Evolutionary conservation across 2,329 filamentous ascomycete species (phyloP).

Genomic region (Cladosporium oxysporum): DNA sequence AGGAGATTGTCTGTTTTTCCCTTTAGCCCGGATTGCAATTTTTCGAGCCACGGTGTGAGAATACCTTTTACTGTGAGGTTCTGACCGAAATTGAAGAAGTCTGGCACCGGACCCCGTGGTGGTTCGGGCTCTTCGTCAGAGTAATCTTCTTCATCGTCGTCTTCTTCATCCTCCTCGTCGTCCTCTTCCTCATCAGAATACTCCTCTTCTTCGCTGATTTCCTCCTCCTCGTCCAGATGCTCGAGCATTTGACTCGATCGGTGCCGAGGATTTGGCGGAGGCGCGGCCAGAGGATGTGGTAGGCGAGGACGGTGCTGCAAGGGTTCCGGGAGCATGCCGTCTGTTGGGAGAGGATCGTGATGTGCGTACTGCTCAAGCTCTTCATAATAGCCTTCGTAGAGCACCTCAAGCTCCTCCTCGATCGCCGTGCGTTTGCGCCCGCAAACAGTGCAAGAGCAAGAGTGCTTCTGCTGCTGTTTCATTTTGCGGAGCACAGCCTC

Average conservation of each 20-base stretch:
- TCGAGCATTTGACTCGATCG: conserved; percentile 74
- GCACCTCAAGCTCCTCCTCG: conserved; percentile 93
- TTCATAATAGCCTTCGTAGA: conserved; percentile 98
- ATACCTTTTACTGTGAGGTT: conserved; percentile 90
- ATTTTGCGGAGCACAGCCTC: conserved; percentile 97
- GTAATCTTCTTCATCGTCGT: conserved; percentile 64
- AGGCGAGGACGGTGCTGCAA: conserved; percentile 43
- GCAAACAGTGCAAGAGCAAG: conserved; percentile 96
- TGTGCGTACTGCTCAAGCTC: conserved; percentile 98
- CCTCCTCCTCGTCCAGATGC: conserved; percentile 63
- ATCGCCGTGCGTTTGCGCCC: conserved; percentile 95
- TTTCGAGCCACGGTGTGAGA: conserved; percentile 40
- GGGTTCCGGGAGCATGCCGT: conserved; percentile 64
- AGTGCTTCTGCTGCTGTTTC: conserved; percentile 99
- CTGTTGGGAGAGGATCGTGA: conserved; percentile 66
- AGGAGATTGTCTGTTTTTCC: conserved; percentile 81
- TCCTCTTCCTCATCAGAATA: conserved; percentile 64
- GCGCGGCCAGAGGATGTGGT: conserved; percentile 34
- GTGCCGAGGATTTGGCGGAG: conserved; percentile 56
- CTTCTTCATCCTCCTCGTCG: conserved; percentile 60
- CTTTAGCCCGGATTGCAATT: conserved; percentile 40
- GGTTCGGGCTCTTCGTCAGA: conserved; percentile 65
- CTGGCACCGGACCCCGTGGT: conserved; percentile 69
- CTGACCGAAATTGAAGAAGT: conserved; percentile 97
- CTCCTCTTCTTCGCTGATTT: conserved; percentile 61